A percentile compares a stretch with the other conserved stretches of the same genome.
phyloP scores from a whole-genome alignment of 2,329 filamentous ascomycete genomes.

The Aspergillus quadricinctus region DNA sequence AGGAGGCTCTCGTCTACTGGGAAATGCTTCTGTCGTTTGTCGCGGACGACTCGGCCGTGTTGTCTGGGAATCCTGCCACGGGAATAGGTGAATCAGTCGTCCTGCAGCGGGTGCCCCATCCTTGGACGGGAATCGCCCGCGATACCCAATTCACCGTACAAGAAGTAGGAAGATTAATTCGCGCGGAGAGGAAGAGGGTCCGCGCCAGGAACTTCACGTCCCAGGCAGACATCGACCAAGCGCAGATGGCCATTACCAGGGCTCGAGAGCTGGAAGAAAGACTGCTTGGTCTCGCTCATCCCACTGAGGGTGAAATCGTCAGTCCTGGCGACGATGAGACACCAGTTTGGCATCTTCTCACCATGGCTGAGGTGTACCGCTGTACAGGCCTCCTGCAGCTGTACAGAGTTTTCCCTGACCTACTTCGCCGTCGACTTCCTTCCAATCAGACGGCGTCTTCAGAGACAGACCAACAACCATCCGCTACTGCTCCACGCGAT shows the following conservation, averaged over 20 bases:
- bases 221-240: conserved; percentile 29
- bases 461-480: conserved; percentile 4
- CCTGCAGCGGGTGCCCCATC: conserved; percentile 34
- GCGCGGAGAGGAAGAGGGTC: conserved; percentile 33
- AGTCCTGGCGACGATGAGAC: conserved; percentile 52
- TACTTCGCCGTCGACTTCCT: conserved; percentile 43
- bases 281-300: conserved; percentile 45
- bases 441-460: conserved; percentile 2
- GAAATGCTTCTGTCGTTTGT: conserved; percentile 57
- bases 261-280: conserved; percentile 44
- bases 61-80: conserved; percentile 18
- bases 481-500: conserved; percentile 17
- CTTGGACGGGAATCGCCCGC: conserved; percentile 38
- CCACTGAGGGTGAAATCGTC: conserved; percentile 44
- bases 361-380: conserved; percentile 51
- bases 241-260: conserved; percentile 32
- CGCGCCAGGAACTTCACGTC: conserved; percentile 35
- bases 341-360: conserved; percentile 50
- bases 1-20: conserved; percentile 55
- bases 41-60: conserved; percentile 33
- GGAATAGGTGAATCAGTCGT: conserved; percentile 25
- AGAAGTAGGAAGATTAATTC: conserved; percentile 44
- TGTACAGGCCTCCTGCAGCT: conserved; percentile 51
- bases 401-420: conserved; percentile 52
- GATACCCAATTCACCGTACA: conserved; percentile 35